Conservation (phyloP, 2,329 filamentous ascomycete genomes). For the Zalaria sp. region DNA sequence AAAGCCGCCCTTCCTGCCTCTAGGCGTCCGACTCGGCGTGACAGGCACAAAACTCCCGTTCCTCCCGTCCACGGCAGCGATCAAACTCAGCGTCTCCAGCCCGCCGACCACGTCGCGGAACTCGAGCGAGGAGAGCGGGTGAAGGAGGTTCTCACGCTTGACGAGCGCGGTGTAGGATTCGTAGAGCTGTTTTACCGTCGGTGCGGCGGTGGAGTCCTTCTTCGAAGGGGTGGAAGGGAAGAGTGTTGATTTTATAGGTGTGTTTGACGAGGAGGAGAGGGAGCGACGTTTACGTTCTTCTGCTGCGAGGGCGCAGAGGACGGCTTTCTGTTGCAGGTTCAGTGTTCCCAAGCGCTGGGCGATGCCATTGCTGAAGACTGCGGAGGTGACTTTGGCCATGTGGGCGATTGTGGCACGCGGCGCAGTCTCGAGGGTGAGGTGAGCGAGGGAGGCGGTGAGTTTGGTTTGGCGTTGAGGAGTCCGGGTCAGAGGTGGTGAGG, state of each 20-base stretch:
- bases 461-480: constrained; percentile 14
- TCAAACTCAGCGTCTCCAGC: constrained; percentile 72
- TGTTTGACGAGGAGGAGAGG: constrained; percentile 7
- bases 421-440: constrained; percentile 55
- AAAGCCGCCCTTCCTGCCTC: constrained; percentile 35
- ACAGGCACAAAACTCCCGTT: constrained; percentile 49
- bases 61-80: constrained; percentile 51
- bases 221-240: constrained; percentile 27
- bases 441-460: constrained; percentile 28
- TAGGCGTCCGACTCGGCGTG: constrained; percentile 56
- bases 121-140: constrained; percentile 79
- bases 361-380: constrained; percentile 81
- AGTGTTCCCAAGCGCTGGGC: constrained; percentile 71
- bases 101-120: constrained; percentile 88
- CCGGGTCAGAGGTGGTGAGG: constrained; percentile 34
- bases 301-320: constrained; percentile 74
- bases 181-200: constrained; percentile 72
- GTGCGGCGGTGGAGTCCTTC: constrained; percentile 25
- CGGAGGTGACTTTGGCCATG: constrained; percentile 78
- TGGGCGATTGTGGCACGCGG: constrained; percentile 82
- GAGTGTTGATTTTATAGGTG: constrained; percentile 2
- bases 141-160: constrained; percentile 73
- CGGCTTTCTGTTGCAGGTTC: constrained; percentile 93
- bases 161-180: constrained; percentile 74
- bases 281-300: constrained; percentile 62